Conservation (phyloP, 2,329 filamentous ascomycete genomes). For the Epichloe festucae region DNA sequence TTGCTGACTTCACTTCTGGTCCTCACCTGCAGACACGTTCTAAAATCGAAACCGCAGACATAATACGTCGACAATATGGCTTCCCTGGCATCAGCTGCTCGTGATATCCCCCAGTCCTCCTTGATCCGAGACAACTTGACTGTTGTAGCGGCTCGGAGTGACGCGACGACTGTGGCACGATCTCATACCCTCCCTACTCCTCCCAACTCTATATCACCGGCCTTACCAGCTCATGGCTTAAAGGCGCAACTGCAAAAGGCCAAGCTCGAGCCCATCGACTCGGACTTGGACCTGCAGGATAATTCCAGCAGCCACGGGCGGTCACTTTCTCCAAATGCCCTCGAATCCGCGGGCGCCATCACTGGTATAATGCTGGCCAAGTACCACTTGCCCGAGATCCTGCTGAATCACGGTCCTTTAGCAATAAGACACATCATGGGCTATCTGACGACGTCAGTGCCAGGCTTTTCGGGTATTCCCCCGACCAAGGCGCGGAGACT, state of each 20-base stretch:
- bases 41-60: constrained; percentile 26
- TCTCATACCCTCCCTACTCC: constrained; percentile 67
- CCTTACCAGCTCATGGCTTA: constrained; percentile 67
- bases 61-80: constrained; percentile 39
- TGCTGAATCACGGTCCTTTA: constrained; percentile 78
- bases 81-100: constrained; percentile 52
- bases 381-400: constrained; percentile 79
- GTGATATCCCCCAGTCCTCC: constrained; percentile 52
- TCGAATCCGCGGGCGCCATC: constrained; percentile 70
- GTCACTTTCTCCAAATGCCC: constrained; percentile 33
- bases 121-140: constrained; percentile 55
- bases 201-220: constrained; percentile 88
- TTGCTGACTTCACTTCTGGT: neutral
- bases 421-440: constrained; percentile 94
- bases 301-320: constrained; percentile 18
- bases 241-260: constrained; percentile 52
- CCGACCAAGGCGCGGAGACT: constrained; percentile 81
- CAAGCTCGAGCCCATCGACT: constrained; percentile 57
- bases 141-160: constrained; percentile 56
- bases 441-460: constrained; percentile 83
- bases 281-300: constrained; percentile 77
- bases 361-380: constrained; percentile 76
- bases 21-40: constrained; percentile 24
- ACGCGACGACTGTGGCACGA: constrained; percentile 46
- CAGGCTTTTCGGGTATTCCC: constrained; percentile 84